Evolutionary conservation across 2,329 filamentous ascomycete species (phyloP).

Genomic region (Periglandula ipomoeae): DNA sequence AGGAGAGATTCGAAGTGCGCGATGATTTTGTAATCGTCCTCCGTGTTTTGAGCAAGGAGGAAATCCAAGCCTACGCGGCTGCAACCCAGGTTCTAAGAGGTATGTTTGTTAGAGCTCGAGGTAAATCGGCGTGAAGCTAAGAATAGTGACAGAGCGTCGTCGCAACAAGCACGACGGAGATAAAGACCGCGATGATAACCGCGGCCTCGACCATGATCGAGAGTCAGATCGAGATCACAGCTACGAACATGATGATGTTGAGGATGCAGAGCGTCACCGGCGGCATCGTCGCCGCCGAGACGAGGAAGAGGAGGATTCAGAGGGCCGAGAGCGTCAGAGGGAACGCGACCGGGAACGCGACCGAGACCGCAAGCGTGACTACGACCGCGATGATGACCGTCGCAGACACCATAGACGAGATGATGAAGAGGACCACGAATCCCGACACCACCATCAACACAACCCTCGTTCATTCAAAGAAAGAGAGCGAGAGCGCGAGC

Average conservation of each 20-base stretch:
- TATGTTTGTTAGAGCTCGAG: too few species aligned
- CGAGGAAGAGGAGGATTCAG: constrained; percentile 11
- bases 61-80: constrained; percentile 79
- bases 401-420: constrained; percentile 14
- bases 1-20: constrained; percentile 87
- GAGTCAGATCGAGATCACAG: constrained; percentile 4
- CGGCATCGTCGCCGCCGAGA: constrained; percentile 10
- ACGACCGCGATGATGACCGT: constrained; percentile 11
- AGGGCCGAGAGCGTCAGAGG: background rate
- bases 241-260: constrained; percentile 9
- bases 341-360: constrained; percentile 1
- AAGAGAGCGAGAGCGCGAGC: constrained; percentile 11
- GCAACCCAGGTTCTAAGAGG: constrained; percentile 76
- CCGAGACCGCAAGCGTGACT: too few species aligned
- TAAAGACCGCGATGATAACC: constrained; percentile 22
- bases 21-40: constrained; percentile 90
- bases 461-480: constrained; percentile 15
- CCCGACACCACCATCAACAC: constrained; percentile 10
- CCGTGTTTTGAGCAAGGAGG: constrained; percentile 75
- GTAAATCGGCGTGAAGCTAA: background rate
- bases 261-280: constrained; percentile 15
- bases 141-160: constrained; percentile 18
- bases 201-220: background rate
- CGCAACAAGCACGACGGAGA: constrained; percentile 26
- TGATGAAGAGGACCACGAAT: constrained; percentile 15